Evolutionary conservation across 768 basidiomycete genomes (phyloP), one percentile per base, ranked within the genome.

Genomic region (Leucosporidium scottii): DNA sequence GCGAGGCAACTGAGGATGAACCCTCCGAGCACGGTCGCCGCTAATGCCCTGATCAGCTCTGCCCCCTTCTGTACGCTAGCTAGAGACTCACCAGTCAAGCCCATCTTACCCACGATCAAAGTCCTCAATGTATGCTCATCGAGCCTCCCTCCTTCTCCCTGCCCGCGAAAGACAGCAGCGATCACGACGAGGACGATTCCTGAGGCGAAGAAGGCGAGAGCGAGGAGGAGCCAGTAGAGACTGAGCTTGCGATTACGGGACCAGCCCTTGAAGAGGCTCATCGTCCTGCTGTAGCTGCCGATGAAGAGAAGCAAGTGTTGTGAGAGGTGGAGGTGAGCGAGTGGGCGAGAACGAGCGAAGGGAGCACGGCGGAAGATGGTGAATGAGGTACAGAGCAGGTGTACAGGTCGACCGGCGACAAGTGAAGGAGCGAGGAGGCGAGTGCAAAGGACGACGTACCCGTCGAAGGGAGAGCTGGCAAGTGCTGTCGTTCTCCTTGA

Each of bases 171-270:
- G 57, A 65, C 20, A 8, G n/a, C 18, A 13, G 57, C 15, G 21
- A 53, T 27, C 18, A 25, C 57, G 49, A 65, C 44, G 56, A 65
- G 56, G 57, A 65, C 57, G 48, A 58, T 25, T n/a, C 31, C 64
- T 3, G 57, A 58, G 15, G 64, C 48, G 48, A 39, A 3, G 57
- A 59, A 39, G 57, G 53, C 48, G 31, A 65, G 39, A 3, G 56
- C 34, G 48, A 65, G 30, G 57, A 36, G 4, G 34, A 12, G n/a
- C 53, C 53, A 65, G 4, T 20, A 7, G 49, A 59, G 15, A 17
- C 30, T 36, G 48, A 65, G 57, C n/a, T 27, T 25, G 30, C 25
- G n/a, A 6, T 36, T 51, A 49, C 64, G 64, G 27, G 64, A 44
- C 58, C 51, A 53, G 51, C 51, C 51, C 51, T 4, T 15, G 51